Percentiles rank a stretch among this genome's conserved stretches.
Evolutionary conservation across 306 rosid genomes (phyloP).

Genomic region (Malus asiatica): DNA sequence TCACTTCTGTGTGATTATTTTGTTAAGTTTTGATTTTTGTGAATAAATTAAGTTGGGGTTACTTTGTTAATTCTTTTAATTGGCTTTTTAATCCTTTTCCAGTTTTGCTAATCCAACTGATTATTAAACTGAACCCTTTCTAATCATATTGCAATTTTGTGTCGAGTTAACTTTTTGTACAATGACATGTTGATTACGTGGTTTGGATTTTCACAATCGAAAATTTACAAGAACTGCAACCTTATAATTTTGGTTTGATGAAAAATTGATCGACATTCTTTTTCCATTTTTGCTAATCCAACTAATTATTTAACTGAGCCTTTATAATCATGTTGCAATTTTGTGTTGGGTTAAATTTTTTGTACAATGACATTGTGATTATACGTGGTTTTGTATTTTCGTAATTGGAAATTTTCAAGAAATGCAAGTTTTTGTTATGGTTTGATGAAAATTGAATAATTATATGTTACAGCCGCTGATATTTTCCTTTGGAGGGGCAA

Average conservation of each 20-base stretch:
- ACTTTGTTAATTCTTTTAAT: background rate
- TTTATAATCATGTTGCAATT: background rate
- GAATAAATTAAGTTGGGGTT: background rate
- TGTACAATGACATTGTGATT: background rate
- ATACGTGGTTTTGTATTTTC: background rate
- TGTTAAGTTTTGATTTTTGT: too few species aligned
- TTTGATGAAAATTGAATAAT: background rate
- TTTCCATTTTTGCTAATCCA: background rate
- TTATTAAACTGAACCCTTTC: background rate
- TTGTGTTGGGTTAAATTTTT: background rate
- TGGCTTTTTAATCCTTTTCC: background rate
- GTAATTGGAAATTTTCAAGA: background rate
- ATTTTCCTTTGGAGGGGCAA: constrained; percentile 90
- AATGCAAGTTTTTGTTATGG: background rate
- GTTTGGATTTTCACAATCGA: background rate
- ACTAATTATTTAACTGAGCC: background rate
- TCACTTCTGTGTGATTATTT: background rate
- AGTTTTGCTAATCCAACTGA: background rate
- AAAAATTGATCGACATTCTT: background rate
- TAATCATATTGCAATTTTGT: background rate
- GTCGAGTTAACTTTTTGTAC: background rate
- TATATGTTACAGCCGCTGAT: constrained; percentile 65
- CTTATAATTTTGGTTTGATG: background rate
- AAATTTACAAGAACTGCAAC: background rate
- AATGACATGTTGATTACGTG: background rate